Conservation (phyloP, 2,329 filamentous ascomycete genomes). For the Penicillium sclerotiorum region DNA sequence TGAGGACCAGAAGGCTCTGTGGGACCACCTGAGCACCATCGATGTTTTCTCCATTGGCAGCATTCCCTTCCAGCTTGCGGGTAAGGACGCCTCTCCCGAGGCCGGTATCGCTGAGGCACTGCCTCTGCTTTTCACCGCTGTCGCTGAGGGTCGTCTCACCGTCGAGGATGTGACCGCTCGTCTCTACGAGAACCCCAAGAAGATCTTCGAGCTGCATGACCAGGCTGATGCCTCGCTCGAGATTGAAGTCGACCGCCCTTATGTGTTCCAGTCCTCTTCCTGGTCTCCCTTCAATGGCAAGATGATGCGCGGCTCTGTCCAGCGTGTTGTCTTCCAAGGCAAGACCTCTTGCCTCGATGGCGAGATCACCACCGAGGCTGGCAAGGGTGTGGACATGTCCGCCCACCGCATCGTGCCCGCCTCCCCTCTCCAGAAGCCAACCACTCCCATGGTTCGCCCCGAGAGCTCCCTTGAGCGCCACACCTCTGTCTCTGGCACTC, state of each 20-base stretch:
- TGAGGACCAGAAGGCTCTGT: conserved; percentile 71
- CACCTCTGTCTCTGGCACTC: conserved; percentile 41
- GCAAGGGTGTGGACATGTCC: conserved; percentile 75
- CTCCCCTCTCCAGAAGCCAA: conserved; percentile 61
- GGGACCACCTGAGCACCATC: conserved; percentile 72
- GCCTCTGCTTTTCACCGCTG: conserved; percentile 74
- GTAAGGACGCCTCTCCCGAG: conserved; percentile 59
- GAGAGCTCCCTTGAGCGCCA: conserved; percentile 43
- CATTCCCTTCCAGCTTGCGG: conserved; percentile 73
- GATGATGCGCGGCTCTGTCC: conserved; percentile 68
- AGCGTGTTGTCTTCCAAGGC: conserved; percentile 74
- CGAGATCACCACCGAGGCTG: conserved; percentile 58
- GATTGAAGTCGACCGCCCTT: conserved; percentile 73
- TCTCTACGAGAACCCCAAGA: conserved; percentile 76
- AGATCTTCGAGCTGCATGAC: conserved; percentile 81
- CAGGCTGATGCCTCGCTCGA: conserved; percentile 73
- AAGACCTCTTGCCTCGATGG: conserved; percentile 76
- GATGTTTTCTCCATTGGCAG: conserved; percentile 80
- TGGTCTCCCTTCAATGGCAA: conserved; percentile 76
- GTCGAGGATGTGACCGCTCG: conserved; percentile 72
- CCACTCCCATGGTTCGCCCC: conserved; percentile 45
- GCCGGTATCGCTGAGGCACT: conserved; percentile 73
- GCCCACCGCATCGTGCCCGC: conserved; percentile 57
- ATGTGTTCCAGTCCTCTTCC: conserved; percentile 56
- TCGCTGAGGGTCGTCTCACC: conserved; percentile 71